Percentiles rank a stretch among this genome's conserved stretches.
Conservation (phyloP, 306 rosid genomes). For the Malus domestica region ASM211411v1 NC_041790.1:20352001-20352500, state of each 20-base stretch:
- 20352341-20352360: slow-evolving; percentile 91
- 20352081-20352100: no score
- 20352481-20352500: neutral
- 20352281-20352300: slow-evolving; percentile 84
- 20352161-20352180: no score
- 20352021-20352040: no score
- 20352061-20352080: no score
- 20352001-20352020: no score
- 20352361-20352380: slow-evolving; percentile 91
- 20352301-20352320: slow-evolving; percentile 84
- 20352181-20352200: no score
- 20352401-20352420: slow-evolving; percentile 79
- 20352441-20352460: slow-evolving; percentile 99
- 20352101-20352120: no score
- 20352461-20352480: slow-evolving; percentile 76
- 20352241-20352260: neutral
- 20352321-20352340: slow-evolving; percentile 90
- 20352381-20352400: slow-evolving; percentile 91
- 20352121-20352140: no score
- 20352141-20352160: no score
- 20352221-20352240: no score
- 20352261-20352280: slow-evolving; percentile 62
- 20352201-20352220: no score
- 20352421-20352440: slow-evolving; percentile 79
- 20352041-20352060: no score